Percentiles rank a stretch among this genome's conserved stretches.
These are phyloP conservation scores for Aspergillus nanangensis DNA, from an alignment of 495 filamentous ascomycete species.

Conservation along the genomic window DNA sequence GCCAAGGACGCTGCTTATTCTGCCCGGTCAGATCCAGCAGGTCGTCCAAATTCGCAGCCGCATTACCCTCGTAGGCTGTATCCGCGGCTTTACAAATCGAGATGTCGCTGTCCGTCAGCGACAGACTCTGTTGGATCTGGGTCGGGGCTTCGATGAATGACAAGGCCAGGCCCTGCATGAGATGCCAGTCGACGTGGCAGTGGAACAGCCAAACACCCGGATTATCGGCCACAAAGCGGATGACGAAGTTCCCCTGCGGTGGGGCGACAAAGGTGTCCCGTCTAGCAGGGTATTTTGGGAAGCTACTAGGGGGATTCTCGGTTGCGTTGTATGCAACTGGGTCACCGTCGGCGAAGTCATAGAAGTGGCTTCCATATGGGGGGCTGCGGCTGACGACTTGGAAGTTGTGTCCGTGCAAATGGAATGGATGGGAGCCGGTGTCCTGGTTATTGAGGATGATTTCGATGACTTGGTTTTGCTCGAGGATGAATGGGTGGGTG, in stretches of 20 bases:
- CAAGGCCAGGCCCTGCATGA: slow-evolving; percentile 38
- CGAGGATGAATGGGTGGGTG: slow-evolving; percentile 65
- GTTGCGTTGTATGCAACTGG: slow-evolving; percentile 35
- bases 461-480: slow-evolving; percentile 65
- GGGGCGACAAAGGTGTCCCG: slow-evolving; percentile 54
- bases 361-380: slow-evolving; percentile 36
- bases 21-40: slow-evolving; percentile 59
- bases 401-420: slow-evolving; percentile 84
- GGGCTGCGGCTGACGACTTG: slow-evolving; percentile 57
- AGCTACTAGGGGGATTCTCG: slow-evolving; percentile 23
- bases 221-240: slow-evolving; percentile 66
- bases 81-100: slow-evolving; percentile 47
- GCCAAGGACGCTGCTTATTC: slow-evolving; percentile 47
- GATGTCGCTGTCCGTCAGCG: slow-evolving; percentile 59
- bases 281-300: slow-evolving; percentile 42
- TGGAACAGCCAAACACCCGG: slow-evolving; percentile 57
- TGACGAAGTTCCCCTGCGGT: slow-evolving; percentile 54
- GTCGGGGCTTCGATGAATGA: slow-evolving; percentile 47
- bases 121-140: slow-evolving; percentile 9
- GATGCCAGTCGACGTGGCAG: slow-evolving; percentile 70
- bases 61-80: slow-evolving; percentile 58
- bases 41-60: slow-evolving; percentile 60
- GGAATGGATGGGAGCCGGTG: slow-evolving; percentile 74
- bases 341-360: slow-evolving; percentile 28
- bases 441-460: slow-evolving; percentile 80